These are phyloP conservation scores for Diaporthe sp. DNA, from an alignment of 2,329 filamentous ascomycete genomes.

Conservation along the genomic window DNA sequence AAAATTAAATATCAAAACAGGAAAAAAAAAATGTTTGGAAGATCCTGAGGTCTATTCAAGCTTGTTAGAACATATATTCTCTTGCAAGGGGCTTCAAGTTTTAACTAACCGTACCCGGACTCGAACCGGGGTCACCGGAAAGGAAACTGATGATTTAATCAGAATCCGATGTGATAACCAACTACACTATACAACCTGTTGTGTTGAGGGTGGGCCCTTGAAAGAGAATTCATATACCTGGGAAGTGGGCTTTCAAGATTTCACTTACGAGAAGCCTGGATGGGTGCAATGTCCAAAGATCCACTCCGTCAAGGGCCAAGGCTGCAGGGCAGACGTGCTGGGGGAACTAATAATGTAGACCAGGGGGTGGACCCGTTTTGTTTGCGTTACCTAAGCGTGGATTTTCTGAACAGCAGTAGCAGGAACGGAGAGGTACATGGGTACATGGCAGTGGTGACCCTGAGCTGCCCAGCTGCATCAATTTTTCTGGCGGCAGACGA, in stretches of 20 bases:
- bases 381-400: conserved; percentile 1
- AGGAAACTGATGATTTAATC: neutral
- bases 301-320: neutral
- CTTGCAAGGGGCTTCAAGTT: too few relatives aligned
- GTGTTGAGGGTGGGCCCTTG: neutral
- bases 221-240: neutral
- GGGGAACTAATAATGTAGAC: neutral
- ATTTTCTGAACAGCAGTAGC: neutral
- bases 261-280: neutral
- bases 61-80: too few relatives aligned
- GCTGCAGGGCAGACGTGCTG: neutral
- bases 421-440: conserved; percentile 6
- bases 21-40: neutral
- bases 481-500: conserved; percentile 28
- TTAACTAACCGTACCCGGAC: neutral
- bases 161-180: conserved; percentile 28
- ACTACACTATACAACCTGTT: conserved; percentile 9
- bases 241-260: neutral
- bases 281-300: neutral
- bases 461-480: conserved; percentile 27
- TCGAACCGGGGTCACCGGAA: conserved; percentile 19
- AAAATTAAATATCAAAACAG: neutral
- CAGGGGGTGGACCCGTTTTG: neutral
- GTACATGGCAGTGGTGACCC: conserved; percentile 11
- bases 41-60: too few relatives aligned